Evolutionary conservation across 1,139 yeast species (phyloP), one percentile per base, ranked within the genome.

Genomic region (Hansenula sp.): DNA sequence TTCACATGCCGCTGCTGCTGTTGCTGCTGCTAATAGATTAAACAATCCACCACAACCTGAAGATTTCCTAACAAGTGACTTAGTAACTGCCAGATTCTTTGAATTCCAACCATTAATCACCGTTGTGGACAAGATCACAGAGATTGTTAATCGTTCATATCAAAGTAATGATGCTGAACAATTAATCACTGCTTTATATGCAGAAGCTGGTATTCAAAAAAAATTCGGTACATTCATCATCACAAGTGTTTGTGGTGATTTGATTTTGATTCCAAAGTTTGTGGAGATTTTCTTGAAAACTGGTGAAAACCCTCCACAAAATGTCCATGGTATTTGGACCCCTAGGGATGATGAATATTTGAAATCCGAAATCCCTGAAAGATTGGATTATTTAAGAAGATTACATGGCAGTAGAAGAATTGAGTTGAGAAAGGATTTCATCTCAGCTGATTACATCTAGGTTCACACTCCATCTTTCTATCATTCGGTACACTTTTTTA

Each of bases 311-410:
- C 74, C 76, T 3, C 73, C 77, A 45, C 53, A 59, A 42, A 60
- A 71, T 43, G 67, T 68, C 18, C 66, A 72, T 16, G 79, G 79
- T 33, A 71, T 74, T 41, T 75, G 79, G 78, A 73, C 78, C 1
- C 61, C 66, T 31, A 72, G 69, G 40, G 76, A 74, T 59, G 79
- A 75, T 48, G 62, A 55, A 16, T 56, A 60, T 49, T 47, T 67
- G 40, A 62, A 59, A 46, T 47, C 58, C 15, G 59, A 58, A 25
- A 60, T 58, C 35, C 61, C 56, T 21, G 66, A 61, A 5, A 66
- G 65, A 31, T 36, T 66, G 41, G 60, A 60, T 33, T 48, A 53
- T 38, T 47, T 69, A 44, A 56, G 54, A 17, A 60, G 59, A 46
- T 59, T 68, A 43, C 74, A 69, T 47, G 72, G 72, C 28, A 41